Evolutionary conservation across 371 early-diverging fungal genomes (phyloP), one percentile per base, ranked within the genome.

Genomic region (Modicella reniformis): DNA sequence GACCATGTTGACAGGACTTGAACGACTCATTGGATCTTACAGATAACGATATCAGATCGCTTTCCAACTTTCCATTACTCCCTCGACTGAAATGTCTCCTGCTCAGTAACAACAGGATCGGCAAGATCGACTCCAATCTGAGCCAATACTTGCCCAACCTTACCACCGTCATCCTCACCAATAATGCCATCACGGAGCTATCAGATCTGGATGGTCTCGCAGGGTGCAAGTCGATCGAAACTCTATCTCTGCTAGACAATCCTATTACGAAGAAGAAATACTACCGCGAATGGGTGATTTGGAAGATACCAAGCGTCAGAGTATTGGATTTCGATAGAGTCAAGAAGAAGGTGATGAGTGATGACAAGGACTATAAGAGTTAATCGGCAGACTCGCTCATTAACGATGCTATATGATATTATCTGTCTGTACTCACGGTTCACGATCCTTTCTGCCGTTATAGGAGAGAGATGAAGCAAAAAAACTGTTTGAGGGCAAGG

Each of bases 11-110:
- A 23, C 65, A 94, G 93, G 95, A 97, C 81, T 87, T 90, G 63
- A 90, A 97, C 83, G 98, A 98, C 82, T 85, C 95, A 25, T 86
- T 98, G 56, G 96, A 98, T 80, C 86, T 98, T 37, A 93, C 95
- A 59, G 91, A 95, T 81, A 98, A 98, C 80, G 95, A 94, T 51
- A 84, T 98, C 52, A 88, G 91, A 23, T 68, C 86, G 0, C 84
- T 98, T 28, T 92, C 91, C 66, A 94, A 95, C 82, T 96, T 98
- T 65, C 99, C 99, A 8, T 85, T 83, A 32, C 85, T 98, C 65
- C 61, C 79, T 2, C 92, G 96, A 37, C 88, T 98, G n/a, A 87
- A 88, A 61, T 82, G 85, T 48, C 83, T 98, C 33, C 82, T 94
- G 37, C 75, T 93, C 23, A 84, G 91, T 66, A 94, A 95, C 83